phyloP scores from a whole-genome alignment of 2,329 filamentous ascomycete genomes.

The Rugonectria rugulosa region DNA sequence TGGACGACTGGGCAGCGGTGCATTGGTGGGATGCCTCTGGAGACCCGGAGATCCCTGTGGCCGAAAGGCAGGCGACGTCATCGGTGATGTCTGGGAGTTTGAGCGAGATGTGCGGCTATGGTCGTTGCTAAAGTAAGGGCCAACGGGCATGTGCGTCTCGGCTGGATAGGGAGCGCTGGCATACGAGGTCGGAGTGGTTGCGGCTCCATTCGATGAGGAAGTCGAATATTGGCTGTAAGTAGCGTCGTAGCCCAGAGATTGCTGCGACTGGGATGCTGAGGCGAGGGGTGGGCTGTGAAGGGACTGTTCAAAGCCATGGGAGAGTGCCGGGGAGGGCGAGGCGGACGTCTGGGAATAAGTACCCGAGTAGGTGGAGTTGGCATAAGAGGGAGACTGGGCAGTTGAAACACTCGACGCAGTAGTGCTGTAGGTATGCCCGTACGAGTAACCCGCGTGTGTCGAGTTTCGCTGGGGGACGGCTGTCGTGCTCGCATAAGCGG shows the following conservation, averaged over 20 bases:
- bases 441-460: slow-evolving; percentile 58
- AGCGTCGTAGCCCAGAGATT: slow-evolving; percentile 47
- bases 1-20: slow-evolving; percentile 64
- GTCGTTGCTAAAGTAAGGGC: slow-evolving; percentile 57
- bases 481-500: slow-evolving; percentile 60
- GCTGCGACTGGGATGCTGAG: slow-evolving; percentile 38
- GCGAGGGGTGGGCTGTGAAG: slow-evolving; percentile 47
- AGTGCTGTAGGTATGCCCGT: slow-evolving; percentile 51
- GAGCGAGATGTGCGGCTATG: slow-evolving; percentile 55
- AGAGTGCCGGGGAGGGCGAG: slow-evolving; percentile 40
- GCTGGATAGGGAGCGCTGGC: slow-evolving; percentile 57
- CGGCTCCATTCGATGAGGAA: slow-evolving; percentile 51
- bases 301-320: slow-evolving; percentile 51
- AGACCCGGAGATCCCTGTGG: slow-evolving; percentile 55
- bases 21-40: slow-evolving; percentile 65
- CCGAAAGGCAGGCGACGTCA: slow-evolving; percentile 53
- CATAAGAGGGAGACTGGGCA: slow-evolving; percentile 47
- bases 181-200: slow-evolving; percentile 46
- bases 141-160: slow-evolving; percentile 61
- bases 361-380: slow-evolving; percentile 48
- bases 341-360: slow-evolving; percentile 37
- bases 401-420: slow-evolving; percentile 40
- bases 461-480: slow-evolving; percentile 58
- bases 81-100: slow-evolving; percentile 58
- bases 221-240: slow-evolving; percentile 46